Base-by-base conservation (phyloP, 129 eudicot genomes). In the Artemisia argyi region DNA sequence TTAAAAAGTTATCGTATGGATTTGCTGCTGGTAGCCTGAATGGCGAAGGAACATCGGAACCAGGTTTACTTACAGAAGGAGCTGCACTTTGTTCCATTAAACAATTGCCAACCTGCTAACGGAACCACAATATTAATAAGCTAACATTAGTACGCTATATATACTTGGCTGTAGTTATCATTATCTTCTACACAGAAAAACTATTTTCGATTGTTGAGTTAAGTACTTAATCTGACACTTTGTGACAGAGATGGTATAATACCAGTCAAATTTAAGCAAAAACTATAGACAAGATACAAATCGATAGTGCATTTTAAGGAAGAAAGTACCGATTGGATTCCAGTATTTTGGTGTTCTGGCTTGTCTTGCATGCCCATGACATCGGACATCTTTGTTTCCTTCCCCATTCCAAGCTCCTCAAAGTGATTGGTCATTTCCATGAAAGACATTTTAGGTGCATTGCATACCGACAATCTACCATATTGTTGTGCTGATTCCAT, bases 1-100 rank as follows among this genome's bases (percentile, higher is more conserved):
- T 86, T 80, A 90, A 71, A 72, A 90, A 90, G 83, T 84, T 83
- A 81, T 90, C 96, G 26, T 82, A 90, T 22, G 96, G 96, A 71
- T 84, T 86, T 71, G 93, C 58, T n/a, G 84, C 78, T 3, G 93
- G 96, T 84, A 90, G 78, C 65, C 73, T 80, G 42, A 86, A 84
- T 64, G 81, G 69, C 16, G 71, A 47, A 15, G 71, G 65, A 20
- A 2, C 73, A 66, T 84, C 78, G 2, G 80, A 55, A 17, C 67
- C 56, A 52, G 61, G 76, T 60, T 82, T 80, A 68, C 74, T 80
- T 69, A 64, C 83, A 56, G 78, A 71, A 56, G 78, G 79, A 61
- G 57, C 53, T 84, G 78, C 83, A 80, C 30, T 51, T 55, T 75
- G 42, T 61, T 61, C 67, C 60, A 56, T 57, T 4, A 56, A 5